These are phyloP conservation scores for Davidsoniella eucalypti DNA, from an alignment of 2,329 filamentous ascomycete genomes.

Conservation along the genomic window DNA sequence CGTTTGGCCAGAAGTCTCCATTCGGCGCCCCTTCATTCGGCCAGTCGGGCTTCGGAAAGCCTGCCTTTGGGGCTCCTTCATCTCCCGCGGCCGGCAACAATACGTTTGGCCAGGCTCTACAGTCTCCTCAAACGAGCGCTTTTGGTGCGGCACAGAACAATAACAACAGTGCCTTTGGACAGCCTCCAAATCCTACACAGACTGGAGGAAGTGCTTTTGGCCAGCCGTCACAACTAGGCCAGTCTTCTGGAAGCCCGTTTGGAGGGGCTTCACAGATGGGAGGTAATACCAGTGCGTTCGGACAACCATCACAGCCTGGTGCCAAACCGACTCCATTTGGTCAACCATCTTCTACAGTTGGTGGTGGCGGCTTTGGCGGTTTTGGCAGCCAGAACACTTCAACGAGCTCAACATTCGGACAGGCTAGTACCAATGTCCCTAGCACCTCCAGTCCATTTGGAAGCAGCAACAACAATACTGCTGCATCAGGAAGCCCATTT, in stretches of 20 bases:
- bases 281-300: conserved; percentile 17
- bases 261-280: conserved; percentile 21
- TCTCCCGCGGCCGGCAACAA: conserved; percentile 5
- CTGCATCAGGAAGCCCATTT: conserved; percentile 12
- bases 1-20: conserved; percentile 22
- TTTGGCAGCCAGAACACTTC: conserved; percentile 20
- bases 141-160: conserved; percentile 17
- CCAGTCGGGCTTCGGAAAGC: conserved; percentile 9
- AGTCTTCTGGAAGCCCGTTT: conserved; percentile 20
- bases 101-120: conserved; percentile 24
- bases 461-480: not conserved
- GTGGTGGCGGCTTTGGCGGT: conserved; percentile 13
- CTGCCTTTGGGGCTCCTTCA: conserved; percentile 5
- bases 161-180: conserved; percentile 23
- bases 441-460: conserved; percentile 1
- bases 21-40: conserved; percentile 18
- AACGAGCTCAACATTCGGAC: conserved; percentile 1
- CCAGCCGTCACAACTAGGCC: conserved; percentile 20
- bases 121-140: conserved; percentile 17
- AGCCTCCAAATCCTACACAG: conserved; percentile 17
- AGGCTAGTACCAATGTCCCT: not conserved
- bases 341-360: conserved; percentile 8
- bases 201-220: conserved; percentile 20
- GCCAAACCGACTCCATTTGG: conserved; percentile 14
- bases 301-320: conserved; percentile 7